Percentiles rank a stretch among this genome's conserved stretches.
Conservation (phyloP, 1,284 basidiomycete species). For the Cystobasidium slooffiae region DNA sequence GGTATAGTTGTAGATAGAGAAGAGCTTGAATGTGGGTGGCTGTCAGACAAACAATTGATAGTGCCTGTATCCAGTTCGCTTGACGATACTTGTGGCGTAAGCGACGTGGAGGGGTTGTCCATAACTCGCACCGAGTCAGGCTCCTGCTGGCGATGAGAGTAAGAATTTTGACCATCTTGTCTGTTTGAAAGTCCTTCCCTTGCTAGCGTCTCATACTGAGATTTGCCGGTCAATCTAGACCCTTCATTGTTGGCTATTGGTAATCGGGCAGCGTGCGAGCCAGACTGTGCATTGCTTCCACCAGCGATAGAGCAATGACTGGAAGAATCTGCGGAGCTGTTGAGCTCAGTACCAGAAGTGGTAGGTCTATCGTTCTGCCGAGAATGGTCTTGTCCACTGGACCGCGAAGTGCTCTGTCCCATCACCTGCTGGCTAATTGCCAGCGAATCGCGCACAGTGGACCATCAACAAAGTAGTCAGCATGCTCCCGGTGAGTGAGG, state of each 20-base stretch:
- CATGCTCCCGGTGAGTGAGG: too few species aligned
- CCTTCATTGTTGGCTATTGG: not conserved
- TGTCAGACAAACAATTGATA: too few species aligned
- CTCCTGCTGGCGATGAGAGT: too few species aligned
- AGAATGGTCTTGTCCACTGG: not conserved
- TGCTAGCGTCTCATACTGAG: not conserved
- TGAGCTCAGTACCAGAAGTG: not conserved
- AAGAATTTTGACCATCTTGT: not conserved
- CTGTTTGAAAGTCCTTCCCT: not conserved
- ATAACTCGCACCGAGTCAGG: too few species aligned
- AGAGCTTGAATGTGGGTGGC: too few species aligned
- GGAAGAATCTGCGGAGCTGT: not conserved
- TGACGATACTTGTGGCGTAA: too few species aligned
- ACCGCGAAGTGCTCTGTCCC: conserved; percentile 5
- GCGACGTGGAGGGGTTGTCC: too few species aligned
- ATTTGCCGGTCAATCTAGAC: not conserved
- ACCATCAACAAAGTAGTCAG: too few species aligned
- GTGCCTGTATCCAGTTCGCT: too few species aligned
- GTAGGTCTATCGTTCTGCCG: too few species aligned
- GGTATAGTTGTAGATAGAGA: too few species aligned
- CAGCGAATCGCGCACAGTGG: too few species aligned
- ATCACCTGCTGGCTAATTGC: not conserved
- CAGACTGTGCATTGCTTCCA: not conserved
- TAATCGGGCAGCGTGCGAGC: conserved; percentile 3
- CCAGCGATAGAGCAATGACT: not conserved